Conservation (phyloP, 2,329 filamentous ascomycete genomes). For the Incumbomyces delicatus region DNA sequence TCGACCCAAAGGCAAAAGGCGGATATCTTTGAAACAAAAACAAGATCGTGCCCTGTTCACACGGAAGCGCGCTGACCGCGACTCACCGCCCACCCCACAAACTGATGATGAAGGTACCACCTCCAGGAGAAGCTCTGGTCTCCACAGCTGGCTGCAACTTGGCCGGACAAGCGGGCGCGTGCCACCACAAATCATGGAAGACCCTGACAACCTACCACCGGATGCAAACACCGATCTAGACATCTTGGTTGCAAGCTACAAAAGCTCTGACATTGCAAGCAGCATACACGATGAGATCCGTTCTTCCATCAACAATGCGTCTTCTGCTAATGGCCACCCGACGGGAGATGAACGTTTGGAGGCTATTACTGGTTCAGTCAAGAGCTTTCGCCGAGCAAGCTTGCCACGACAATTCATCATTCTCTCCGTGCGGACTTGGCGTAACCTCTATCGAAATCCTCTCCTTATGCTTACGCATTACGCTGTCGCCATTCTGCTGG, state of each 20-base stretch:
- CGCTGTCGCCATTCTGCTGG: conserved; percentile 87
- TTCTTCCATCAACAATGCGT: conserved; percentile 54
- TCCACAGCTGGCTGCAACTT: conserved; percentile 52
- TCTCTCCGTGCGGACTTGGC: conserved; percentile 84
- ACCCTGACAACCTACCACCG: conserved; percentile 53
- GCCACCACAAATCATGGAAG: conserved; percentile 56
- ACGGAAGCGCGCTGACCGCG: conserved; percentile 54
- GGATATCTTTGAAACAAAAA: conserved; percentile 70
- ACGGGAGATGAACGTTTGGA: conserved; percentile 42
- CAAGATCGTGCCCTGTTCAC: conserved; percentile 90
- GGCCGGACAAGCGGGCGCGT: conserved; percentile 45
- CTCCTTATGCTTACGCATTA: conserved; percentile 99
- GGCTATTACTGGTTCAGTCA: conserved; percentile 44
- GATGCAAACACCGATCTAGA: conserved; percentile 69
- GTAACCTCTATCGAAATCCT: conserved; percentile 92
- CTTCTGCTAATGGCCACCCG: conserved; percentile 56
- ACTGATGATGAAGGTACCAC: conserved; percentile 46
- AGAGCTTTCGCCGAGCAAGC: conserved; percentile 73
- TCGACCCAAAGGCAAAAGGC: conserved; percentile 59
- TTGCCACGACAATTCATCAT: conserved; percentile 77
- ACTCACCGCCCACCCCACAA: conserved; percentile 47
- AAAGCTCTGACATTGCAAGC: conserved; percentile 64
- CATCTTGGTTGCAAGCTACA: conserved; percentile 65
- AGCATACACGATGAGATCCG: conserved; percentile 70
- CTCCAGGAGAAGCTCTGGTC: conserved; percentile 30